Evolutionary conservation across 352 stramenopile species (phyloP).

Genomic region (Globisporangium acanthophoron): DNA sequence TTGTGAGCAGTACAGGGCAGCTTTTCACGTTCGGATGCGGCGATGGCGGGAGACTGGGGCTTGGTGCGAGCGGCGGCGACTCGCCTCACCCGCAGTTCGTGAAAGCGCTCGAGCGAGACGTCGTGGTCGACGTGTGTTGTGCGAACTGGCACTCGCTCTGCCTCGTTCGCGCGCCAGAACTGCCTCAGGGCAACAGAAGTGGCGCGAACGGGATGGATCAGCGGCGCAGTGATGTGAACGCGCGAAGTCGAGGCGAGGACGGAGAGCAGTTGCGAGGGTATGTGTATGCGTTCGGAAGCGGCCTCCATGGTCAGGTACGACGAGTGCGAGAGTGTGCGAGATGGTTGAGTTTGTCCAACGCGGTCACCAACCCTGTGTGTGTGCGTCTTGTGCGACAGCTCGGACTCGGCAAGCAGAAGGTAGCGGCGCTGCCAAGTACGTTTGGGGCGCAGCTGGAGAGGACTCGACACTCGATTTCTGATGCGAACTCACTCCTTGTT

Average conservation of each 20-base stretch:
- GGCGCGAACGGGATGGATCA: neutral
- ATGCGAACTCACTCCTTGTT: neutral
- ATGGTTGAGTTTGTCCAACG: neutral
- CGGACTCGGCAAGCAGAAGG: conserved; percentile 65
- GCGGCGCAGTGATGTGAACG: neutral
- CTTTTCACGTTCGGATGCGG: conserved; percentile 87
- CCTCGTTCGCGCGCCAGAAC: conserved; percentile 20
- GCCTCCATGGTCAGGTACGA: conserved; percentile 57
- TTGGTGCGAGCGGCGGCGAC: conserved; percentile 45
- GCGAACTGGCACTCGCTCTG: conserved; percentile 71
- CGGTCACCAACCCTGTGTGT: neutral
- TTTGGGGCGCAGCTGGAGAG: neutral
- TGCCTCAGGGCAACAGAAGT: conserved; percentile 11
- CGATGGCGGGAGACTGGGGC: conserved; percentile 87
- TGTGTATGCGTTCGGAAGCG: conserved; percentile 62
- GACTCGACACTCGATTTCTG: neutral
- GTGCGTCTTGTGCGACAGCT: conserved; percentile 20
- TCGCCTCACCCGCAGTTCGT: conserved; percentile 44
- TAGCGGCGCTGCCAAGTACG: conserved; percentile 54
- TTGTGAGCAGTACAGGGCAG: conserved; percentile 44
- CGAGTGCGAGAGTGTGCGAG: neutral
- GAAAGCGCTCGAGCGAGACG: conserved; percentile 33
- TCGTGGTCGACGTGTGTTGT: conserved; percentile 55
- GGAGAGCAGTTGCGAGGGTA: conserved; percentile 17
- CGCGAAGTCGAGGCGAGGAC: neutral